Evolutionary conservation across 192 early-diverging fungal species (phyloP), one percentile per base, ranked within the genome.

Genomic region (Physocladia obscura): DNA sequence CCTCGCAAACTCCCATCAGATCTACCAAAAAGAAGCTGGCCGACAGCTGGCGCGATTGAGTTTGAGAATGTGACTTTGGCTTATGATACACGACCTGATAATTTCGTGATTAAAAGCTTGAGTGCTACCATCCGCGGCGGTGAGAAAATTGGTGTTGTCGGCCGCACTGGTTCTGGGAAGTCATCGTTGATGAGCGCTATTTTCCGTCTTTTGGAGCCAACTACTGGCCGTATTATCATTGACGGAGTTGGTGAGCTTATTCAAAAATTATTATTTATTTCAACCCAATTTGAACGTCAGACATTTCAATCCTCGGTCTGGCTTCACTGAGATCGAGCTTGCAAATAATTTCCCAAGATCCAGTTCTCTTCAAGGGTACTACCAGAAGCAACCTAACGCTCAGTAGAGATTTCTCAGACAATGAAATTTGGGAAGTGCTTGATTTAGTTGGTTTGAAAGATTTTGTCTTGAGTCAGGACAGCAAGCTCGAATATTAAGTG

Each of bases 311-410:
- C n/a, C n/a, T n/a, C n/a, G n/a, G 59, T 91, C 34, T 92, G 90
- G 69, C 74, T 30, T 73, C 75, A 13, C 67, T 93, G 61, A 82
- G 92, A 2, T 36, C 48, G 51, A 47, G 57, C 26, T 30, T 82
- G n/a, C n/a, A n/a, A 60, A 91, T 98, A 54, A 94, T 98, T 71
- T 92, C 94, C 35, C 93, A 98, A 79, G 94, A 96, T 48, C 93
- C 93, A 2, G 86, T 91, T 26, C 64, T 86, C 22, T 86, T 86
- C 37, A 79, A 68, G 40, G 81, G 80, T 30, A 71, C 76, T 0
- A 76, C 77, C 63, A 74, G 82, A 24, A 69, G 56, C 31, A 95
- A 95, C 71, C 70, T 95, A 8, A 92, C 92, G 58, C 91, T 89
- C 21, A 80, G 89, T 35, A 58, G 69, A 48, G 74, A 80, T 38